Percentiles rank a stretch among this genome's conserved stretches.
phyloP scores from a whole-genome alignment of 1,284 basidiomycete species.

The Kalmanozyma brasiliensis region DNA sequence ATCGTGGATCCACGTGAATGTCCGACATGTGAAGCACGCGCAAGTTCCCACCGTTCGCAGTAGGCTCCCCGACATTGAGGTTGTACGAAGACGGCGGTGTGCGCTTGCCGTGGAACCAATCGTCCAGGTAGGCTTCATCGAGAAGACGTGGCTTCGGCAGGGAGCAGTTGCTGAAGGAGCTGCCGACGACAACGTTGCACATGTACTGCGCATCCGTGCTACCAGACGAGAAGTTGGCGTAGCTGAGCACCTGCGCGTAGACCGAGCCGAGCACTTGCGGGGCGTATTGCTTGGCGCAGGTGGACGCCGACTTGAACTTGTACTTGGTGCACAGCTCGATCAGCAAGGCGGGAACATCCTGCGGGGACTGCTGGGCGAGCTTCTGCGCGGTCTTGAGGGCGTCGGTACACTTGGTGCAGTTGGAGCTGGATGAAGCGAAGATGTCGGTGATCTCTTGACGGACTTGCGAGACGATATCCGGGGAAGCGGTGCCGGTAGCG shows the following conservation, averaged over 20 bases:
- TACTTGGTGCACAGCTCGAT: slow-evolving; percentile 75
- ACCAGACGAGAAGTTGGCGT: slow-evolving; percentile 51
- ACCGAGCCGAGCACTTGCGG: slow-evolving; percentile 47
- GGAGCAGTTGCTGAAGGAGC: slow-evolving; percentile 41
- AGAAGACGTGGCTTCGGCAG: slow-evolving; percentile 47
- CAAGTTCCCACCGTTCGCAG: slow-evolving; percentile 73
- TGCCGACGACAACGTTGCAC: slow-evolving; percentile 55
- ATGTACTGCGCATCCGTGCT: slow-evolving; percentile 61
- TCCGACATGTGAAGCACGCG: slow-evolving; percentile 82
- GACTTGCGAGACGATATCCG: slow-evolving; percentile 70
- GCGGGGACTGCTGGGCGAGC: slow-evolving; percentile 75
- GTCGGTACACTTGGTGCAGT: slow-evolving; percentile 75
- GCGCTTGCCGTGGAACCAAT: slow-evolving; percentile 59
- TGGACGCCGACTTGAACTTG: slow-evolving; percentile 72
- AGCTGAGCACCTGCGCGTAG: slow-evolving; percentile 63
- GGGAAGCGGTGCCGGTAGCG: slow-evolving; percentile 62
- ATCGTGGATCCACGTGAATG: slow-evolving; percentile 82
- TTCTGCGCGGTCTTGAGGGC: slow-evolving; percentile 76
- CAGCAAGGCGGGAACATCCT: slow-evolving; percentile 74
- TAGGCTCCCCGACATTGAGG: slow-evolving; percentile 32
- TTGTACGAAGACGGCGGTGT: slow-evolving; percentile 32
- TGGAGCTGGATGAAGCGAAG: slow-evolving; percentile 65
- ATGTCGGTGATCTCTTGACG: slow-evolving; percentile 69
- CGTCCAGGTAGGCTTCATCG: slow-evolving; percentile 46
- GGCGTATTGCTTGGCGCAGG: slow-evolving; percentile 55